A percentile compares a stretch with the other conserved stretches of the same genome.
Evolutionary conservation across 495 filamentous ascomycete species (phyloP).

Genomic region (Neurospora sp.): DNA sequence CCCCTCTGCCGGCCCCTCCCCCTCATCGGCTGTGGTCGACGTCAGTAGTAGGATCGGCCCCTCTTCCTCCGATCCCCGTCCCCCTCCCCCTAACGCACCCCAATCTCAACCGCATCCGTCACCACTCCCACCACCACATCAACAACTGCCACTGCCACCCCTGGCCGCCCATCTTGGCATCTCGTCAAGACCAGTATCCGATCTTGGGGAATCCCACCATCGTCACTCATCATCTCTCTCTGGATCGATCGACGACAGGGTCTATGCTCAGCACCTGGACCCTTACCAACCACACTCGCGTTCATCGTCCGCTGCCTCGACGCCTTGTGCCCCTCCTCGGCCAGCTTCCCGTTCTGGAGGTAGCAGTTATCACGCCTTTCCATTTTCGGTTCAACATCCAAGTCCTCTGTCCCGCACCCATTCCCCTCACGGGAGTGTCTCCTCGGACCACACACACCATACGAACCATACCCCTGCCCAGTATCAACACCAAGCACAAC

Average conservation of each 20-base stretch:
- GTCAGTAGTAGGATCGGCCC: background rate
- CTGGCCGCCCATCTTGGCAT: background rate
- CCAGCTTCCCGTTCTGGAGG: background rate
- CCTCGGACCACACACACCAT: background rate
- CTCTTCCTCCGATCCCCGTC: background rate
- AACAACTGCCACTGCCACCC: background rate
- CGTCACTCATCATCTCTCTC: background rate
- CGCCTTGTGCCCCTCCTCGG: background rate
- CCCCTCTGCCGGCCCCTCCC: background rate
- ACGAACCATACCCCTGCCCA: background rate
- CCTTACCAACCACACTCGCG: background rate
- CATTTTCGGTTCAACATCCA: background rate
- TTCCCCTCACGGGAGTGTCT: background rate
- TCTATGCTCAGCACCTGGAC: background rate
- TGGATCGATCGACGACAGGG: background rate
- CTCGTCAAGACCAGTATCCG: background rate
- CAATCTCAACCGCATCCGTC: background rate
- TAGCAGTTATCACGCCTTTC: background rate
- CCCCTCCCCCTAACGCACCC: background rate
- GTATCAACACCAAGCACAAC: background rate
- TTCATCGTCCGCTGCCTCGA: background rate
- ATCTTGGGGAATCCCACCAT: background rate
- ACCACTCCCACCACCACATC: background rate
- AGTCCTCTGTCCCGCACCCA: background rate
- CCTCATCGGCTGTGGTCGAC: background rate